Conservation (phyloP, 331 rosid species). For the Quercus phellos region DNA sequence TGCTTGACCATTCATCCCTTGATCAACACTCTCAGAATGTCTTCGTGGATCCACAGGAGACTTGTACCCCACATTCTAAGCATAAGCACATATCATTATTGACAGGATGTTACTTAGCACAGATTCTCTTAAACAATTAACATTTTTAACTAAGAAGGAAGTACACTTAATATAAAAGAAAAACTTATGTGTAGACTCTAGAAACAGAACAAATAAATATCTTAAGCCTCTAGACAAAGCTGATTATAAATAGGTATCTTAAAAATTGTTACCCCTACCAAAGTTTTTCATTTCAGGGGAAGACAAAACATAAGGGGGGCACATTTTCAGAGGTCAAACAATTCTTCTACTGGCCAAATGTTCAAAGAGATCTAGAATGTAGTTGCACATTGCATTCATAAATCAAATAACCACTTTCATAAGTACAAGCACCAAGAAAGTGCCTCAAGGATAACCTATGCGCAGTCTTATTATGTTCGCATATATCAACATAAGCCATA, state of each 20-base stretch:
- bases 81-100: constrained; percentile 28
- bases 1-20: constrained; percentile 53
- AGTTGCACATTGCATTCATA: background rate
- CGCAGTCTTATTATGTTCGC: background rate
- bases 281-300: background rate
- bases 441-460: background rate
- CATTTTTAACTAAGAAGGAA: background rate
- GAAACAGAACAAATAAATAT: background rate
- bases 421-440: background rate
- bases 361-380: background rate
- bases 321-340: no score
- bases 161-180: background rate
- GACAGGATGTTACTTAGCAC: background rate
- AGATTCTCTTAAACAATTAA: background rate
- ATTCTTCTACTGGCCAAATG: no score
- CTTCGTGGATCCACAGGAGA: constrained; percentile 40
- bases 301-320: background rate
- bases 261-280: background rate
- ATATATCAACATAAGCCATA: background rate
- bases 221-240: no score
- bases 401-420: background rate
- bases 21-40: constrained; percentile 56
- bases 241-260: no score
- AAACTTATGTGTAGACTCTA: background rate
- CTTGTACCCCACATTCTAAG: constrained; percentile 47